phyloP scores from a whole-genome alignment of 441 rosid species.

The Gossypium gossypioides region DNA sequence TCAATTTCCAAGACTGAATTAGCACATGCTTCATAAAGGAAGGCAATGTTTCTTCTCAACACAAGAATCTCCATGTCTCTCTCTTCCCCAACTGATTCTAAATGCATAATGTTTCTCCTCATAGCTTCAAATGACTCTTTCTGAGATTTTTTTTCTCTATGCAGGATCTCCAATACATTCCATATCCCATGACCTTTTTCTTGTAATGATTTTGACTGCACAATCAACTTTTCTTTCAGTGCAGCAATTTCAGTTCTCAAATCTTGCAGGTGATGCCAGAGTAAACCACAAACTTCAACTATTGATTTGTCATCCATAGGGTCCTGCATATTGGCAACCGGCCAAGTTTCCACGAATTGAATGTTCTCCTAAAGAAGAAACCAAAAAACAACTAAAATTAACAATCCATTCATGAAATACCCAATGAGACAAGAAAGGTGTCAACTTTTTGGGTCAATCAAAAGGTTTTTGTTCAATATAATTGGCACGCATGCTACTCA shows the following conservation, averaged over 20 bases:
- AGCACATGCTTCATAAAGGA: conserved; percentile 69
- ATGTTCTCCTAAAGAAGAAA: conserved; percentile 44
- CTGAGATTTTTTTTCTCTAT: conserved; percentile 30
- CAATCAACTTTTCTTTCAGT: conserved; percentile 40
- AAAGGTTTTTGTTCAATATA: conserved; percentile 8
- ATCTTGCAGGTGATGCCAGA: conserved; percentile 48
- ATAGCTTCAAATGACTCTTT: conserved; percentile 36
- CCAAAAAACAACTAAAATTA: neutral
- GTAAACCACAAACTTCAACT: conserved; percentile 34
- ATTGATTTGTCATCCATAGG: conserved; percentile 35
- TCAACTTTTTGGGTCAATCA: neutral
- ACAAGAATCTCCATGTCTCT: conserved; percentile 46
- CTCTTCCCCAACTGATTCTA: conserved; percentile 42
- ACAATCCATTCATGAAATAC: conserved; percentile 4
- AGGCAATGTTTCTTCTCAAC: conserved; percentile 41
- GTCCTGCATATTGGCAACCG: conserved; percentile 33
- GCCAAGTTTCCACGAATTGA: conserved; percentile 31
- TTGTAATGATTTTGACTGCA: conserved; percentile 42
- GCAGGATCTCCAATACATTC: conserved; percentile 33
- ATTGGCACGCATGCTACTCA: neutral
- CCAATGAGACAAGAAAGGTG: neutral
- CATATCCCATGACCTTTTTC: conserved; percentile 44
- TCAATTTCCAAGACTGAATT: conserved; percentile 61
- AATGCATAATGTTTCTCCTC: conserved; percentile 30
- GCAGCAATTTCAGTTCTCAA: conserved; percentile 32